phyloP scores from a whole-genome alignment of 208 protist species.

The Crithidia mellificae region DNA sequence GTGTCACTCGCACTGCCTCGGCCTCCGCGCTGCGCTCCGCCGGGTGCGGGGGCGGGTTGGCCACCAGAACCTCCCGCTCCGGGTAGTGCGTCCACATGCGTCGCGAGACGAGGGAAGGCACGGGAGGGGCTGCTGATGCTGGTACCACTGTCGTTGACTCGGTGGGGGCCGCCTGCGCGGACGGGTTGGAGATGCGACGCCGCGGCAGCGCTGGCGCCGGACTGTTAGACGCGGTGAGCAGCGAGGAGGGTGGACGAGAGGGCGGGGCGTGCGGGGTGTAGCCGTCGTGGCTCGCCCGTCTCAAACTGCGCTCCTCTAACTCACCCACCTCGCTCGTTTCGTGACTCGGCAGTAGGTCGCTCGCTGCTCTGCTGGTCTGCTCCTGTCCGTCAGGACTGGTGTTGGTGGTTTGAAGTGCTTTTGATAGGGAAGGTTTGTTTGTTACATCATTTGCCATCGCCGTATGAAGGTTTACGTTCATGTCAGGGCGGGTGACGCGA shows the following conservation, averaged over 20 bases:
- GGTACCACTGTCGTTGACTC: no score
- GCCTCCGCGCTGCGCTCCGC: not conserved
- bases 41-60: not conserved
- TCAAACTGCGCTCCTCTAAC: no score
- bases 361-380: no score
- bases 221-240: not conserved
- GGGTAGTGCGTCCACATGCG: conserved; percentile 14
- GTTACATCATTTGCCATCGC: not conserved
- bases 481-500: no score
- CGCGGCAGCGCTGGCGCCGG: not conserved
- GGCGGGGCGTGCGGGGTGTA: conserved; percentile 5
- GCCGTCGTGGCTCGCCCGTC: not conserved
- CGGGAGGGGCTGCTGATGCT: not conserved
- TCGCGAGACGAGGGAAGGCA: conserved; percentile 3
- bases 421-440: no score
- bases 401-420: no score
- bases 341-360: no score
- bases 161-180: not conserved
- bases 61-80: not conserved
- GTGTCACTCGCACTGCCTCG: not conserved
- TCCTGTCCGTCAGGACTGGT: no score
- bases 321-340: no score
- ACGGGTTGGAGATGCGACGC: not conserved
- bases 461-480: no score
- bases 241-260: not conserved